Conservation (phyloP, 2,329 filamentous ascomycete species). For the Alternaria sp. region DNA sequence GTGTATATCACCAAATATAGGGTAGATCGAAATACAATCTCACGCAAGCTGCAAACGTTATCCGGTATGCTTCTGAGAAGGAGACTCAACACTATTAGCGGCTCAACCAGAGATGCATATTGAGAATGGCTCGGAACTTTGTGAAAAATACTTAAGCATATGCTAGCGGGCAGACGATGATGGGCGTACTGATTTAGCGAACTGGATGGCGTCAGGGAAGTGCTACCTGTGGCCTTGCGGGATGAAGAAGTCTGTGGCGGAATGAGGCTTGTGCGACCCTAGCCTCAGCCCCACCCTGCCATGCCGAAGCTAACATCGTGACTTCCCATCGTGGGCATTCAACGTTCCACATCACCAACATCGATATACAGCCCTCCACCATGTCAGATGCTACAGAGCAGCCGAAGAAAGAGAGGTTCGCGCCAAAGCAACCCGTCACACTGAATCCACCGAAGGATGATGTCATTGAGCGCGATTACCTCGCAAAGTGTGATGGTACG, state of each 20-base stretch:
- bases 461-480: constrained; percentile 79
- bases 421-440: constrained; percentile 77
- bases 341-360: constrained; percentile 8
- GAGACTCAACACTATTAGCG: not conserved
- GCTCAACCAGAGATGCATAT: not conserved
- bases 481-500: constrained; percentile 84
- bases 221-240: not conserved
- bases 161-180: not conserved
- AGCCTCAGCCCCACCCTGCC: constrained; percentile 25
- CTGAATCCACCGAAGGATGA: constrained; percentile 89
- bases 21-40: constrained; percentile 1
- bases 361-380: constrained; percentile 13
- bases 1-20: constrained; percentile 7
- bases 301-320: constrained; percentile 21
- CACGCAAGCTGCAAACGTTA: not conserved
- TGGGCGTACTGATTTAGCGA: not conserved
- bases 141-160: not conserved
- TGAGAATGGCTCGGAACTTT: not conserved
- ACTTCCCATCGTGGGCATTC: constrained; percentile 11
- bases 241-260: constrained; percentile 2
- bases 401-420: constrained; percentile 66
- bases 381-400: constrained; percentile 47
- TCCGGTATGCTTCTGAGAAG: not conserved
- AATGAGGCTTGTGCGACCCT: constrained; percentile 12
- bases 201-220: not conserved